Evolutionary conservation across 2,329 filamentous ascomycete species (phyloP).

Genomic region (Aureobasidium sp.): DNA sequence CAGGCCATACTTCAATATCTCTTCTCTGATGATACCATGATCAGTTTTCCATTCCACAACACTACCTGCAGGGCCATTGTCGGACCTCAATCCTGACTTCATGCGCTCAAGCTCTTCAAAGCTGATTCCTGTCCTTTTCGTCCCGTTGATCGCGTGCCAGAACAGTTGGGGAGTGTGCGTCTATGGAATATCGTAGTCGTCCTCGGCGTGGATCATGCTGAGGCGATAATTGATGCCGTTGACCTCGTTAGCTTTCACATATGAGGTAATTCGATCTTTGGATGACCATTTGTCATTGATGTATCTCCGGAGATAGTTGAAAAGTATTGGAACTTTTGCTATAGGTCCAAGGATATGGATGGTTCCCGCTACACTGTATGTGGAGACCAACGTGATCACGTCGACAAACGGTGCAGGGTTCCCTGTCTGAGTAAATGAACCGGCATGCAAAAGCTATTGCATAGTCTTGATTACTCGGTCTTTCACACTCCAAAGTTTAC

Average conservation of each 20-base stretch:
- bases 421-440: too few relatives aligned
- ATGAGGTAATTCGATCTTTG: conserved; percentile 42
- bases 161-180: conserved; percentile 45
- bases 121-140: conserved; percentile 30
- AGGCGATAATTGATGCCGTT: conserved; percentile 36
- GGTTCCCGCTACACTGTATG: conserved; percentile 50
- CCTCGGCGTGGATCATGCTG: conserved; percentile 45
- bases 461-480: too few relatives aligned
- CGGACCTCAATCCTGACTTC: conserved; percentile 34
- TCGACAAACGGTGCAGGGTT: conserved; percentile 45
- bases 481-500: neutral
- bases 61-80: conserved; percentile 45
- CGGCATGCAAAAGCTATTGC: too few relatives aligned
- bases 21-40: conserved; percentile 46
- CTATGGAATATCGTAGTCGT: conserved; percentile 48
- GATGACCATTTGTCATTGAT: conserved; percentile 47
- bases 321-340: conserved; percentile 39
- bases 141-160: conserved; percentile 50
- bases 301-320: conserved; percentile 42
- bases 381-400: conserved; percentile 47
- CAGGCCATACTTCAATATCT: conserved; percentile 50
- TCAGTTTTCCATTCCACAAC: conserved; percentile 42
- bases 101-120: conserved; percentile 41
- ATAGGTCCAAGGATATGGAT: conserved; percentile 50
- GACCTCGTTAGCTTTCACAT: conserved; percentile 35